These are phyloP conservation scores for Globisporangium polare DNA, from an alignment of 352 stramenopile genomes.

Conservation along the genomic window DNA sequence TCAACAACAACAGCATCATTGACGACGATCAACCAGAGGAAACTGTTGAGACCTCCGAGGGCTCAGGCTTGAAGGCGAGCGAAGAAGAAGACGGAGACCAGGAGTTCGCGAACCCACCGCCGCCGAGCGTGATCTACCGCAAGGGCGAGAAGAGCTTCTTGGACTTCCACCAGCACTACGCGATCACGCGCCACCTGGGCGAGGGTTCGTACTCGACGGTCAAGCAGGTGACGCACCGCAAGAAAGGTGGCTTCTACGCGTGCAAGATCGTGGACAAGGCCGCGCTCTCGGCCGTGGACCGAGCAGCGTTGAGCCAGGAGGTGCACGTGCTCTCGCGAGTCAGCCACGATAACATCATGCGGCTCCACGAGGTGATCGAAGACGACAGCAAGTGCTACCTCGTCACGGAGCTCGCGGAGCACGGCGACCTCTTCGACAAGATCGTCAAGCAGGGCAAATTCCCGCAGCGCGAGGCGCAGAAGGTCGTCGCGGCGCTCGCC, in stretches of 20 bases:
- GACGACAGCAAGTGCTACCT: constrained; percentile 96
- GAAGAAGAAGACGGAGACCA: not conserved
- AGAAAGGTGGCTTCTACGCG: constrained; percentile 62
- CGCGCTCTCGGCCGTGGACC: constrained; percentile 67
- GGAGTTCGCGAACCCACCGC: constrained; percentile 4
- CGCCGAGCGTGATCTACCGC: constrained; percentile 45
- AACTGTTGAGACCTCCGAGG: not conserved
- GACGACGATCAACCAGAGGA: not conserved
- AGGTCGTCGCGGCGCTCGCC: constrained; percentile 66
- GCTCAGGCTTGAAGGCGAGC: not conserved
- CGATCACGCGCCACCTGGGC: constrained; percentile 74
- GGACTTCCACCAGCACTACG: constrained; percentile 82
- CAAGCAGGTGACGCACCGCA: constrained; percentile 83
- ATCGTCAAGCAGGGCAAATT: constrained; percentile 85
- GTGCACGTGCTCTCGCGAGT: constrained; percentile 67
- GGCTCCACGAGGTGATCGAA: constrained; percentile 92
- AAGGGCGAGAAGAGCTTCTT: constrained; percentile 78
- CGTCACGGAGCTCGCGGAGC: constrained; percentile 95
- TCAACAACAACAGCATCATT: not conserved
- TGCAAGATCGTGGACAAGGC: constrained; percentile 87
- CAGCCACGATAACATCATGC: constrained; percentile 88
- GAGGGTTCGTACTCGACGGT: constrained; percentile 87
- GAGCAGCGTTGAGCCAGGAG: constrained; percentile 67
- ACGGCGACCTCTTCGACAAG: constrained; percentile 86
- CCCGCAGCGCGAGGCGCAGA: constrained; percentile 55